Conservation (phyloP, 2,329 filamentous ascomycete species). For the Penicillium sp. region DNA sequence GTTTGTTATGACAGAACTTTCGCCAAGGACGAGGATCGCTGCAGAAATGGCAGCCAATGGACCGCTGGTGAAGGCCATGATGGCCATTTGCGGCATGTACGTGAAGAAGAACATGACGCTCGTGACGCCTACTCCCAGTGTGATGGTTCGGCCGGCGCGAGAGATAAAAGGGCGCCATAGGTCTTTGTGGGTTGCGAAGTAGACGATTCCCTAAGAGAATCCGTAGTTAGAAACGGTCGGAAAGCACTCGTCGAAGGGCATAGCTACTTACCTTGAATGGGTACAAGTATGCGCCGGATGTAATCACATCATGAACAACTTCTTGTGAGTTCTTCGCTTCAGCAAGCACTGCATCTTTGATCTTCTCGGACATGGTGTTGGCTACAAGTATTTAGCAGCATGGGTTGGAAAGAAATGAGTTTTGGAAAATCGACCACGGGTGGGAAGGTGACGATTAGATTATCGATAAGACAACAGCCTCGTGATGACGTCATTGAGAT, state of each 20-base stretch:
- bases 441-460: not conserved
- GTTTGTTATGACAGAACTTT: conserved; percentile 52
- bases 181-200: conserved; percentile 56
- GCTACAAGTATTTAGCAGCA: not conserved
- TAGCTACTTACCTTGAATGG: conserved; percentile 62
- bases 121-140: conserved; percentile 69
- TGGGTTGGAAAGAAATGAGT: not conserved
- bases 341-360: conserved; percentile 60
- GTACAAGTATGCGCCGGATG: conserved; percentile 79
- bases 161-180: conserved; percentile 59
- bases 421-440: not conserved
- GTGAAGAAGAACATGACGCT: conserved; percentile 82
- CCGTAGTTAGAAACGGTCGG: not conserved
- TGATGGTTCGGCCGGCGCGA: conserved; percentile 61
- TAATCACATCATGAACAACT: conserved; percentile 66
- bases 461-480: not conserved
- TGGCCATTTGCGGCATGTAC: conserved; percentile 77
- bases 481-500: not conserved
- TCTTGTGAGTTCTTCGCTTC: conserved; percentile 66
- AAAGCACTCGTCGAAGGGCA: too few relatives aligned
- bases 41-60: conserved; percentile 63
- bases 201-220: conserved; percentile 55
- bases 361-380: conserved; percentile 44
- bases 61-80: conserved; percentile 81
- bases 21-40: conserved; percentile 57